Evolutionary conservation across 139 green algal genomes (phyloP), one percentile per base, ranked within the genome.

Genomic region (Asterochloris erici): DNA sequence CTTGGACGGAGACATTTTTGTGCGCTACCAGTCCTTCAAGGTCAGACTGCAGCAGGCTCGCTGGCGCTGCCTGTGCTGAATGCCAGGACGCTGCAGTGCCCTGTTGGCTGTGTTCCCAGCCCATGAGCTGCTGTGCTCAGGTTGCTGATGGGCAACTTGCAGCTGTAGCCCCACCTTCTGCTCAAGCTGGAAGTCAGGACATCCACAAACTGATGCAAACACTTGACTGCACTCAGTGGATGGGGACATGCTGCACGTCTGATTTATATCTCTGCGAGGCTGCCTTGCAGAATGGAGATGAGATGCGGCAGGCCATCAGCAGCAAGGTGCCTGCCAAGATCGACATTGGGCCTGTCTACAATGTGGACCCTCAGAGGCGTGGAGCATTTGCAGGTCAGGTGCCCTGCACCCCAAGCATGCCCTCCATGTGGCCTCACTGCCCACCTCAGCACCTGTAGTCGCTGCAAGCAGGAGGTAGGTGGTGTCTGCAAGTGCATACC

Each of bases 281-380:
- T 17, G 24, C 68, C 14, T 62, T 82, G 28, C 88, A 97, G 93
- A 88, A 97, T 80, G 92, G 79, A 10, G 74, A 80, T 14, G 95
- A 97, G 73, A 82, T 99, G 75, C 78, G 84, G 9, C 70, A 80
- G 21, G 95, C 91, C 10, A 87, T 99, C 28, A 88, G 86, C 54
- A 82, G 88, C 12, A 88, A 91, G 13, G 89, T 92, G 79, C 97
- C 97, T 16, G 86, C 89, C 69, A 99, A 99, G 87, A 99, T 99
- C 66, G 97, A 99, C 84, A 97, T 99, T 74, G 97, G 97, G 11
- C 94, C 97, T 11, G 93, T 99, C 19, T 99, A 98, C 91, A 98
- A 93, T 70, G 87, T 93, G 14, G 95, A 99, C 81, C 97, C 97
- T 15, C 78, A 90, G 76, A 87, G 94, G n/a, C 77, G 96, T 4